Evolutionary conservation across 768 basidiomycete species (phyloP), one percentile per base, ranked within the genome.

Genomic region (Amanita brunnescens): DNA sequence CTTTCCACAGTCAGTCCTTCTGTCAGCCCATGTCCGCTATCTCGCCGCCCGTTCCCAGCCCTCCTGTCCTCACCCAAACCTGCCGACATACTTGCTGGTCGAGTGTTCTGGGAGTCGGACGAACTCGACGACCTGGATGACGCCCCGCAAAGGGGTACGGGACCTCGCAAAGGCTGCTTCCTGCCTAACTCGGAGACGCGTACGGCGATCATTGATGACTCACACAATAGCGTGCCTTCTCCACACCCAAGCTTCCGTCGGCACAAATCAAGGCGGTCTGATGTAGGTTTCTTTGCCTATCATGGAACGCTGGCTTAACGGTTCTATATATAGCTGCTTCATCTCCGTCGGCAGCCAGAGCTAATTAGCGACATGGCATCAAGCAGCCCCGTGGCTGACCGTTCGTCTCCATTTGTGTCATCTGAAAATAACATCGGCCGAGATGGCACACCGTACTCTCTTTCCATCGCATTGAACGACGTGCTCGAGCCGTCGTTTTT

Each of bases 401-500:
- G 33, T 24, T 34, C 49, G 18, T 44, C 23, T 41, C 48, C 43
- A n/a, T 53, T 53, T 38, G 29, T 39, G 34, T 39, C 51, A 7
- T 41, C 24, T 6, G 35, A 38, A 34, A 42, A 45, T 21, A 44
- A n/a, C 18, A 41, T 20, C 18, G 18, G n/a, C n/a, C 39, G 16
- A 18, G 9, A 9, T 16, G 18, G 9, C 8, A 39, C 18, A 10
- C 18, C 38, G 5, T 39, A 39, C 20, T 39, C 9, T 18, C 39
- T 18, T 53, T 70, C 79, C 9, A 78, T 85, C 39, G 75, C 78
- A 54, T 73, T 91, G 18, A 79, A 87, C 58, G 88, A 91, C 57
- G 87, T 91, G 14, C 71, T 91, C 32, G 85, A 91, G 51, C 73
- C 81, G 0, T 82, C 87, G 0, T 79, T 85, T 64, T 69, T 89